Conservation (phyloP, 495 filamentous ascomycete genomes). For the Penicillium pulvis region DNA sequence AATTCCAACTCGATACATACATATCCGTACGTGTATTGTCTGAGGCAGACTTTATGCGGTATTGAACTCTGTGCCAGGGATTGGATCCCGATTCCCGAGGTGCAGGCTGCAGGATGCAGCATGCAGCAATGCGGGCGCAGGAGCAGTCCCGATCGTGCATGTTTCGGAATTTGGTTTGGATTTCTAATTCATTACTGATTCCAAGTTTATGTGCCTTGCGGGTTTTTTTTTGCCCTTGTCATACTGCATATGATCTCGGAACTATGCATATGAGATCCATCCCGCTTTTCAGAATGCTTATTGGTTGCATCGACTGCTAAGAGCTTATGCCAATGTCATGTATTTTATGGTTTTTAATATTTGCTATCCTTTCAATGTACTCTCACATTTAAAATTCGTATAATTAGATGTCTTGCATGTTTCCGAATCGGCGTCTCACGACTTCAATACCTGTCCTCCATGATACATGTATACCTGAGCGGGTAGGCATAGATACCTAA, state of each 20-base stretch:
- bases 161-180: constrained; percentile 2
- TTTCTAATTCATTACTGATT: not conserved
- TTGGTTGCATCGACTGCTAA: not conserved
- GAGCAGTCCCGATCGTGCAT: constrained; percentile 6
- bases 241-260: not conserved
- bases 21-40: too few species aligned
- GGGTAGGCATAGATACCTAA: not conserved
- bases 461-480: too few species aligned
- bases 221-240: not conserved
- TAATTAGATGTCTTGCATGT: too few species aligned
- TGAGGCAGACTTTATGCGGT: too few species aligned
- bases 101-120: constrained; percentile 1
- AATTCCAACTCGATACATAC: too few species aligned
- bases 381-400: too few species aligned
- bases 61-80: not conserved
- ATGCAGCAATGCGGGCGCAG: not conserved
- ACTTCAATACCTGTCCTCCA: too few species aligned
- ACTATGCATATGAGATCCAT: not conserved
- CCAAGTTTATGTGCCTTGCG: not conserved
- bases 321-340: not conserved
- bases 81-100: not conserved
- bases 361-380: too few species aligned
- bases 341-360: not conserved
- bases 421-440: not conserved
- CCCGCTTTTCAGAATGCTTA: not conserved